A percentile compares a stretch with the other conserved stretches of the same genome.
phyloP scores from a whole-genome alignment of 331 rosid genomes.

The Quercus lobata region DNA sequence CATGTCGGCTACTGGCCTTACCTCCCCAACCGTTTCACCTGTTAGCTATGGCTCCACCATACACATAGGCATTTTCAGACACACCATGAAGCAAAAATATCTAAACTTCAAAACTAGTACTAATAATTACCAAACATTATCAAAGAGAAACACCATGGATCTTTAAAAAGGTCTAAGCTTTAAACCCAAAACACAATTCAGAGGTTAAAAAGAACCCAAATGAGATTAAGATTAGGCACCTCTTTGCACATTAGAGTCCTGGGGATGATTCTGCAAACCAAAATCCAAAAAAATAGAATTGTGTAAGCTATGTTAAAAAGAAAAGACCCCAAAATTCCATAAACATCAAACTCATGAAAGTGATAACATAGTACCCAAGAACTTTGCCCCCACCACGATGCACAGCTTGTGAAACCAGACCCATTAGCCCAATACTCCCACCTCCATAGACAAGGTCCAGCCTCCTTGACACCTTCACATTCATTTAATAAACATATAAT shows the following conservation, averaged over 20 bases:
- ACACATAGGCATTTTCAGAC: not conserved
- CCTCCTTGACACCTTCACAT: slow-evolving; percentile 40
- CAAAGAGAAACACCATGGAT: not conserved
- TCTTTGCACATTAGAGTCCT: slow-evolving; percentile 44
- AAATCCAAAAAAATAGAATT: not conserved
- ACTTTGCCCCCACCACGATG: slow-evolving; percentile 53
- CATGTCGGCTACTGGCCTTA: slow-evolving; percentile 53
- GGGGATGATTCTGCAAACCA: slow-evolving; percentile 43
- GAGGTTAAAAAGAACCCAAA: not conserved
- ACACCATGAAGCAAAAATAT: slow-evolving; percentile 4
- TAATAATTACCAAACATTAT: not conserved
- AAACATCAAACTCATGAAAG: not conserved
- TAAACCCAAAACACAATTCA: not conserved
- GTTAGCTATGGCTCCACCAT: slow-evolving; percentile 38
- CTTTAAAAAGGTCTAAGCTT: not conserved
- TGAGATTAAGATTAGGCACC: slow-evolving; percentile 19
- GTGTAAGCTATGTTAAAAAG: not conserved
- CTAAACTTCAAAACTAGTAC: not conserved
- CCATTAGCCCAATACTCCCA: slow-evolving; percentile 60
- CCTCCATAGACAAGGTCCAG: slow-evolving; percentile 61
- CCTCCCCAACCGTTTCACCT: slow-evolving; percentile 64
- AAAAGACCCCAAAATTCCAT: not conserved
- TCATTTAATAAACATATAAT: not conserved
- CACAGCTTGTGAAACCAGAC: slow-evolving; percentile 52
- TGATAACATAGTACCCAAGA: slow-evolving; percentile 33